Base-by-base conservation (phyloP, 345 rosid species). In the Linum tenue region DNA sequence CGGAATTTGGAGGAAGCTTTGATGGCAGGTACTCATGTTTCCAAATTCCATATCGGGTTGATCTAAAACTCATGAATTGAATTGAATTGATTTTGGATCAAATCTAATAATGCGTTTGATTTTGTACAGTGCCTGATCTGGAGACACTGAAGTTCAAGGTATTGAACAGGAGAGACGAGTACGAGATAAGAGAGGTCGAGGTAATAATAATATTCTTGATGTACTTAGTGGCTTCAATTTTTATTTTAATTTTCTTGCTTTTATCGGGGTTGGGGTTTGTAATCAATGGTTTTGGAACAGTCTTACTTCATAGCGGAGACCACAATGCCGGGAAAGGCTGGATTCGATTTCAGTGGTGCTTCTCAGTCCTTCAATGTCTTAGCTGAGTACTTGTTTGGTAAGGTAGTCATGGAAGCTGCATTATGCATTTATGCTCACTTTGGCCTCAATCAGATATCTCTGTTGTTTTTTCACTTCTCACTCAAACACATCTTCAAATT, bases 341-440 rank as follows among this genome's bases (percentile, higher is more conserved):
- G 97, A 55, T 89, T 92, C 48, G 94, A 89, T 77, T 73, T 86
- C 72, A 74, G 66, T 64, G 91, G 95, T 11, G 79, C 92, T 61
- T 92, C 96, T 57, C 85, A 63, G 65, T 86, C 88, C 39, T 92
- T 92, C 68, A 92, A 85, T 79, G 84, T 84, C 51, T 77, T 92
- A 72, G 96, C 98, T 17, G 98, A 82, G 68, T 89, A 87, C 86
- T 88, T 89, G 74, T 87, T 92, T 60, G 98, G 98, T 84, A 87
- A 92, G 96, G 97, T 92, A 87, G 72, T 72, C 63, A 16, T 43
- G 35, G 8, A 48, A 37, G 0, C 55, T 63, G 8, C 31, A 22
- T 22, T 22, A 22, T 22, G 31, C 31, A 22, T 22, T 22, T 22
- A 22, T 22, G 31, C 31, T 22, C 31, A 22, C 31, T 22, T 22